Evolutionary conservation across 805 yeast species (phyloP), one percentile per base, ranked within the genome.

Genomic region (Ogataea naganishii): DNA sequence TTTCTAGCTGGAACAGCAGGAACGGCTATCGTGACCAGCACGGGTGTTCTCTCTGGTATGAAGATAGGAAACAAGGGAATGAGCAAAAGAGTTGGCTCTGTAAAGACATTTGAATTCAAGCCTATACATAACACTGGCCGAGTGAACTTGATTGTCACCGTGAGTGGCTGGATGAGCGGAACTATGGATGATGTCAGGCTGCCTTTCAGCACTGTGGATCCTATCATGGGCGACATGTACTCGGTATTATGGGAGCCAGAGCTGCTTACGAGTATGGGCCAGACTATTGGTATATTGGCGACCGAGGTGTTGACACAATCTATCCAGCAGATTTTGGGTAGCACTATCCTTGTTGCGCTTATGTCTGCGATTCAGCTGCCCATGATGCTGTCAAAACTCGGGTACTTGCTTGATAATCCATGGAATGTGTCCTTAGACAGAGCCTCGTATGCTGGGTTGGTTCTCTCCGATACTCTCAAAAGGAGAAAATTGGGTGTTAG

Each of bases 181-280:
- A 80, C 77, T 35, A 74, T 77, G 44, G 99, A 92, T 74, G 99
- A 92, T 67, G 89, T 92, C 14, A 68, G 99, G 49, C 67, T 92
- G 38, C 98, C 98, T 2, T 92, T 88, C 49, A 82, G 95, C 1
- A 92, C 98, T 0, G 82, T 92, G 7, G 98, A 94, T 49, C 98
- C 98, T 0, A 84, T 89, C 0, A 86, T 89, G 89, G 99, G 99
- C 12, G 99, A 92, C 51, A 58, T 92, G 41, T 83, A 80, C 44
- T 85, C 97, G 1, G 63, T 92, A 6, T 60, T 83, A 27, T 92
- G 98, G 98, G 99, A 92, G 54, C 99, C 99, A 0, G 98, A 92
- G 41, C 84, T 92, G 92, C 73, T 92, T 45, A 79, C 75, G 38
- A 81, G 95, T 32, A 85, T 83, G 72, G 99, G 99, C 50, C 96